These are phyloP conservation scores for Trichoderma endophyticum DNA, from an alignment of 2,329 filamentous ascomycete species.

Conservation along the genomic window DNA sequence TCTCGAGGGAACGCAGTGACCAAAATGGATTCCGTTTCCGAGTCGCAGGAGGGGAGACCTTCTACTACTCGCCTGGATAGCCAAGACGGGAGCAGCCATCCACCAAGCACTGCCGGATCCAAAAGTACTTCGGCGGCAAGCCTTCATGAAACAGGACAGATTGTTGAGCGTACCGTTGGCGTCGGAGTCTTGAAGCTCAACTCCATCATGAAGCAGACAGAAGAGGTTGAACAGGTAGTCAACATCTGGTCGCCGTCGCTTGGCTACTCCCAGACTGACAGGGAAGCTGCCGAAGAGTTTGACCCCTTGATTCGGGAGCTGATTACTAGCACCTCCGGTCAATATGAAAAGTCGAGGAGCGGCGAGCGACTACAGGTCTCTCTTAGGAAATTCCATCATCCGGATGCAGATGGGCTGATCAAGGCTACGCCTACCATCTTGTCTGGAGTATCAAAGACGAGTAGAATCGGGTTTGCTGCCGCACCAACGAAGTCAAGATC, in stretches of 20 bases:
- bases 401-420: conserved; percentile 76
- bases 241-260: conserved; percentile 70
- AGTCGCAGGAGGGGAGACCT: conserved; percentile 44
- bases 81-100: conserved; percentile 40
- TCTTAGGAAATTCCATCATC: conserved; percentile 71
- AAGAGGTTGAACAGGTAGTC: conserved; percentile 72
- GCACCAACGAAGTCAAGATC: conserved; percentile 84
- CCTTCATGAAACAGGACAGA: conserved; percentile 27
- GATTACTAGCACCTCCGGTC: conserved; percentile 68
- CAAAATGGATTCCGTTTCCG: conserved; percentile 57
- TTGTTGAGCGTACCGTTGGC: conserved; percentile 60
- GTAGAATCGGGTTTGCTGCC: conserved; percentile 89
- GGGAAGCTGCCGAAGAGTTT: conserved; percentile 63
- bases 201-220: conserved; percentile 65
- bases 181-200: conserved; percentile 77
- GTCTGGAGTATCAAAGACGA: conserved; percentile 75
- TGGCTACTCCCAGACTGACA: conserved; percentile 49
- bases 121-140: conserved; percentile 23
- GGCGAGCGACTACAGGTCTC: conserved; percentile 78
- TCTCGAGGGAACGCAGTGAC: conserved; percentile 47
- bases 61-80: conserved; percentile 38
- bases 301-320: conserved; percentile 70
- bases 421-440: conserved; percentile 84
- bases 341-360: conserved; percentile 68
- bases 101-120: conserved; percentile 58